Evolutionary conservation across 352 stramenopile species (phyloP).

Genomic region (Globisporangium camurandrum): DNA sequence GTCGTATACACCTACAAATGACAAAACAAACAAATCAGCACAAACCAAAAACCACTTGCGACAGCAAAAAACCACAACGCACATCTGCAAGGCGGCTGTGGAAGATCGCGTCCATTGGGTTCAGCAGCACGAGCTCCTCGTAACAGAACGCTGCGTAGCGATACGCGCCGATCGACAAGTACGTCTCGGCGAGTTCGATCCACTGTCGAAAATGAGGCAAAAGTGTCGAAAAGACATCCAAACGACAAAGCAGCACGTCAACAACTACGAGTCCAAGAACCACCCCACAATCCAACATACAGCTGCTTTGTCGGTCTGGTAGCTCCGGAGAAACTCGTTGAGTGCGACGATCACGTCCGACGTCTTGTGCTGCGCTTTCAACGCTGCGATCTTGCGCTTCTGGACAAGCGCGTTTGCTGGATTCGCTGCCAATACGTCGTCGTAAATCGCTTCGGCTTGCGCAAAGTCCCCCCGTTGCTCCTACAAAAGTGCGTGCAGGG

Average conservation of each 20-base stretch:
- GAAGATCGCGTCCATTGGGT: conserved; percentile 56
- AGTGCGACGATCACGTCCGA: conserved; percentile 41
- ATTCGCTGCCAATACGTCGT: conserved; percentile 47
- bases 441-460: conserved; percentile 50
- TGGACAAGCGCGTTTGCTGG: conserved; percentile 47
- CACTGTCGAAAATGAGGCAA: conserved; percentile 21
- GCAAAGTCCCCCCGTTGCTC: conserved; percentile 47
- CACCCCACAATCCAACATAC: conserved; percentile 23
- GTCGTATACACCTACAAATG: conserved; percentile 45
- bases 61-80: too few relatives aligned
- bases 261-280: too few relatives aligned
- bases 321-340: conserved; percentile 51
- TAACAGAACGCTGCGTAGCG: conserved; percentile 64
- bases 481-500: neutral
- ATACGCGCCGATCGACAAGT: conserved; percentile 43
- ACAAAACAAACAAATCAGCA: too few relatives aligned
- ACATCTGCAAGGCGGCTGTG: conserved; percentile 58
- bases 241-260: too few relatives aligned
- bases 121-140: conserved; percentile 63
- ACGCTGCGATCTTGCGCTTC: conserved; percentile 58
- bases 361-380: conserved; percentile 60
- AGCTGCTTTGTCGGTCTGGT: conserved; percentile 43
- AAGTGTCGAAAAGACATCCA: conserved; percentile 3
- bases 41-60: too few relatives aligned
- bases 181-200: conserved; percentile 52